phyloP scores from a whole-genome alignment of 1,139 yeast genomes.

The Sugiyamaella japonica region DNA sequence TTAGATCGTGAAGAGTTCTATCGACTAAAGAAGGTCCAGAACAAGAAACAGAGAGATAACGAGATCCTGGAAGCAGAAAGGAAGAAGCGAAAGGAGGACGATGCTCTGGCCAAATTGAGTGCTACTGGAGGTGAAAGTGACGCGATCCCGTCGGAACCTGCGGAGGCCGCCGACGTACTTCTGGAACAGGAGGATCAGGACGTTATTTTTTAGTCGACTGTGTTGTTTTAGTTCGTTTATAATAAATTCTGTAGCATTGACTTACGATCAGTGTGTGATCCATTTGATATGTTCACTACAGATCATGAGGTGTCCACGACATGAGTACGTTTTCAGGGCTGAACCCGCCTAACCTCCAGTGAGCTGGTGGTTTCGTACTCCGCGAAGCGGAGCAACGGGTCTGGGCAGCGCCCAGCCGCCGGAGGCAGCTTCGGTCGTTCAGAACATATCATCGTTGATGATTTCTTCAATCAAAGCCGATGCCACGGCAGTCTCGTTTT shows the following conservation, averaged over 20 bases:
- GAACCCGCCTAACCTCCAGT: too few species aligned
- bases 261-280: background rate
- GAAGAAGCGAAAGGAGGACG: constrained; percentile 42
- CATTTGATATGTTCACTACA: too few species aligned
- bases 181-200: constrained; percentile 31
- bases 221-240: background rate
- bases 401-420: too few species aligned
- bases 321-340: too few species aligned
- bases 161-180: constrained; percentile 14
- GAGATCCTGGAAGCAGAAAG: constrained; percentile 68
- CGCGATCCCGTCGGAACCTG: constrained; percentile 11
- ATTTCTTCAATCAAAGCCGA: background rate
- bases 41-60: constrained; percentile 82
- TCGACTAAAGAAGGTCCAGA: constrained; percentile 93
- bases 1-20: constrained; percentile 97
- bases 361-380: too few species aligned
- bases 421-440: too few species aligned
- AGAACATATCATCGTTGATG: background rate
- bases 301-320: too few species aligned
- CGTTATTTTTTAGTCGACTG: constrained; percentile 29
- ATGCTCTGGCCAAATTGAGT: constrained; percentile 11
- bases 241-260: constrained; percentile 5
- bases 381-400: too few species aligned
- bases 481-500: too few species aligned
- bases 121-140: constrained; percentile 17